These are phyloP conservation scores for Didymella arachidicola DNA, from an alignment of 2,329 filamentous ascomycete genomes.

Conservation along the genomic window DNA sequence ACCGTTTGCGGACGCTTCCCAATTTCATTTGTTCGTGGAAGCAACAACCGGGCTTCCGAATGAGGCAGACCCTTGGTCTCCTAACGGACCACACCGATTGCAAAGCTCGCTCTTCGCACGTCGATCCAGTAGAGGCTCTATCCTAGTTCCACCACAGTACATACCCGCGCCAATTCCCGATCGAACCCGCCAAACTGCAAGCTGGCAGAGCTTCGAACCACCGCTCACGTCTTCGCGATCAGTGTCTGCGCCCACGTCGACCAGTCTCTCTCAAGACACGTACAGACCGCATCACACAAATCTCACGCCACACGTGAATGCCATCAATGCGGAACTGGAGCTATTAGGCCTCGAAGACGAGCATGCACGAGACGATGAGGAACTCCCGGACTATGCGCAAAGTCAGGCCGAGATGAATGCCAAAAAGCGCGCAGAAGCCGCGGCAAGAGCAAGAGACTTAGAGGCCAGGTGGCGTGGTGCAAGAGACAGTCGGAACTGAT, in stretches of 20 bases:
- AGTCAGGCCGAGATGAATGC: conserved; percentile 57
- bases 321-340: conserved; percentile 42
- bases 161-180: conserved; percentile 22
- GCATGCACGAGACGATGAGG: conserved; percentile 45
- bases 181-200: conserved; percentile 23
- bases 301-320: conserved; percentile 32
- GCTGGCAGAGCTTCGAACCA: conserved; percentile 42
- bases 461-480: conserved; percentile 53
- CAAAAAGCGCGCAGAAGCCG: conserved; percentile 51
- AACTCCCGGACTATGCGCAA: conserved; percentile 57
- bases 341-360: conserved; percentile 43
- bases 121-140: conserved; percentile 36
- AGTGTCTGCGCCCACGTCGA: conserved; percentile 23
- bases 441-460: conserved; percentile 55
- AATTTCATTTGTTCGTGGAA: conserved; percentile 52
- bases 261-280: conserved; percentile 8
- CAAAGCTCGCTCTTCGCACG: conserved; percentile 47
- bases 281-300: conserved; percentile 26
- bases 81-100: conserved; percentile 42
- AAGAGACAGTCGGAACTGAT: conserved; percentile 19
- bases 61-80: conserved; percentile 42
- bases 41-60: conserved; percentile 48
- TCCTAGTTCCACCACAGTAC: conserved; percentile 36
- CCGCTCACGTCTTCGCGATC: conserved; percentile 22
- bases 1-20: conserved; percentile 45